Conservation (phyloP, 345 rosid genomes). For the Populus alba region DNA sequence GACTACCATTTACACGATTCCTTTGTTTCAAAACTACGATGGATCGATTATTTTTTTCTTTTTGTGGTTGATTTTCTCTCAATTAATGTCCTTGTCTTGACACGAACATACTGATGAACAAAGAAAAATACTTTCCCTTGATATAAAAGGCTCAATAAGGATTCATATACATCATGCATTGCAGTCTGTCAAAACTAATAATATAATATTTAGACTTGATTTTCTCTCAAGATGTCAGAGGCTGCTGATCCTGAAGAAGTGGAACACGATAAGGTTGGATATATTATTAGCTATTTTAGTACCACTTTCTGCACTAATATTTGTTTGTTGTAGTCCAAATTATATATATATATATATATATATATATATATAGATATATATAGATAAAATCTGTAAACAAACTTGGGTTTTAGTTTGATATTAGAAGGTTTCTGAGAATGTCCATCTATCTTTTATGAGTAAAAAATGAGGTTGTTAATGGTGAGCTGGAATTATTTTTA, state of each 20-base stretch:
- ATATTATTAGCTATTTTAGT: too few relatives aligned
- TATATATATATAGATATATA: too few relatives aligned
- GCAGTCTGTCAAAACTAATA: neutral
- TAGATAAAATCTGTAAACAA: neutral
- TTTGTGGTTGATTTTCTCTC: neutral
- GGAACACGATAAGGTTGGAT: neutral
- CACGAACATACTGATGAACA: neutral
- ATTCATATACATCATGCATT: neutral
- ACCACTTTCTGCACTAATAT: too few relatives aligned
- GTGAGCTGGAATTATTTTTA: neutral
- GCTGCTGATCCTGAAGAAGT: neutral
- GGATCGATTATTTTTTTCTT: neutral
- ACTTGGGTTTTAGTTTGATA: neutral
- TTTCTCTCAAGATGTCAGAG: neutral
- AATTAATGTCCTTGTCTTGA: neutral
- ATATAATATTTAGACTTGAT: neutral
- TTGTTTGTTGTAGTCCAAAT: neutral
- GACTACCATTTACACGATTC: neutral
- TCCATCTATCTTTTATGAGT: neutral
- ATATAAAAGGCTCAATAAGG: neutral
- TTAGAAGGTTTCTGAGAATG: too few relatives aligned
- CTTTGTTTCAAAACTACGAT: neutral
- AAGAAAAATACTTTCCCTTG: neutral
- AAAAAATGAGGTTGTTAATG: neutral
- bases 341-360: too few relatives aligned